Evolutionary conservation across 2,329 filamentous ascomycete genomes (phyloP).

Genomic region (Ambrosiella cleistominuta): DNA sequence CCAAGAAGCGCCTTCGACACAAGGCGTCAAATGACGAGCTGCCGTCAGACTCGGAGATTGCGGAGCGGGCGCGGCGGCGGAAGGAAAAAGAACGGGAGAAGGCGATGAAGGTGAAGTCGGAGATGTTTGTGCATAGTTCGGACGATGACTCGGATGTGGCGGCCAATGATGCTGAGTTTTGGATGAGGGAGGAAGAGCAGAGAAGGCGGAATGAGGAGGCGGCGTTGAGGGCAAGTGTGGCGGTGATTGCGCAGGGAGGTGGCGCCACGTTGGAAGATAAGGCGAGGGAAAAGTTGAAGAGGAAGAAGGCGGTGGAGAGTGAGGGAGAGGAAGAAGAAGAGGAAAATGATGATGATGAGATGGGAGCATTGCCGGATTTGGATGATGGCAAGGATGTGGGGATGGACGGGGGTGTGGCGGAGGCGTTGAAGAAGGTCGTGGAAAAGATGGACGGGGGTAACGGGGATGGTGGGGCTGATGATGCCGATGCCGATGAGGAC

Average conservation of each 20-base stretch:
- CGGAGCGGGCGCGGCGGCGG: conserved; percentile 43
- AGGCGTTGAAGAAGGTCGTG: neutral
- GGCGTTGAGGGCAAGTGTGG: neutral
- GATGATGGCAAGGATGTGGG: conserved; percentile 1
- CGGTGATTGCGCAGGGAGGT: neutral
- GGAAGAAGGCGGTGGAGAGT: conserved; percentile 7
- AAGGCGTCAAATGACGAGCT: conserved; percentile 25
- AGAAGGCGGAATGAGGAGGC: conserved; percentile 13
- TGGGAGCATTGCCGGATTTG: neutral
- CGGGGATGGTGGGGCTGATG: neutral
- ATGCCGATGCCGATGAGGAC: conserved; percentile 2
- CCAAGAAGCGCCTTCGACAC: conserved; percentile 26
- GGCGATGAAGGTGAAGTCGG: conserved; percentile 64
- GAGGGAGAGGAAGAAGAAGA: conserved; percentile 4
- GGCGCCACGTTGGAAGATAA: neutral
- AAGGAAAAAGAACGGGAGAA: conserved; percentile 59
- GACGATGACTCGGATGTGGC: conserved; percentile 83
- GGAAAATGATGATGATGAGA: conserved; percentile 5
- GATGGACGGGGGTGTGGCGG: neutral
- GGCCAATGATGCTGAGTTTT: conserved; percentile 53
- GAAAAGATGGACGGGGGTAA: neutral
- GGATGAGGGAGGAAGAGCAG: conserved; percentile 49
- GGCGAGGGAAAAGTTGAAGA: conserved; percentile 4
- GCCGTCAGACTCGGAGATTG: conserved; percentile 45
- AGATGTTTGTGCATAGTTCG: conserved; percentile 60